phyloP scores from a whole-genome alignment of 2,329 filamentous ascomycete genomes.

The Nothopassalora personata region DNA sequence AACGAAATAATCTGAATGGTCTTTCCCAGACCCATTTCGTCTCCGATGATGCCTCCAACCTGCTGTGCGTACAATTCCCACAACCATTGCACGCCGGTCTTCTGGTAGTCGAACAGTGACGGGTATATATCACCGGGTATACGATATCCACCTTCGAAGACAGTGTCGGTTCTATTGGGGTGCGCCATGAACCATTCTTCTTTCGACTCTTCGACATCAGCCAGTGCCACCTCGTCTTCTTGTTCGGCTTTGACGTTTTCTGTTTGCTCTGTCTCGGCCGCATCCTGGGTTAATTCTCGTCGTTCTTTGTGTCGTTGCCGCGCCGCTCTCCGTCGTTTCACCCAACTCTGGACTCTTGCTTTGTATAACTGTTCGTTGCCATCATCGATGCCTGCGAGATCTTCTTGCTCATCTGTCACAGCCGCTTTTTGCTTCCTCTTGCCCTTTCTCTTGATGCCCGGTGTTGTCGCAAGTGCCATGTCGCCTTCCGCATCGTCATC shows the following conservation, averaged over 20 bases:
- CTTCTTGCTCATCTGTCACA: constrained; percentile 39
- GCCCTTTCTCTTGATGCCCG: constrained; percentile 37
- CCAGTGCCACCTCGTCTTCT: constrained; percentile 32
- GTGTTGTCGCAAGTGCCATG: constrained; percentile 32
- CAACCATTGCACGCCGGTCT: constrained; percentile 93
- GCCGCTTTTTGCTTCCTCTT: constrained; percentile 24
- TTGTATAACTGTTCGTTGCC: constrained; percentile 81
- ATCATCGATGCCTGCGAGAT: constrained; percentile 69
- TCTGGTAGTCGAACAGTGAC: constrained; percentile 92
- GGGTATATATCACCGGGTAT: constrained; percentile 91
- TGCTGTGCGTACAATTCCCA: constrained; percentile 85
- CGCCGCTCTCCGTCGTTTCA: constrained; percentile 56
- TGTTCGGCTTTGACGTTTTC: constrained; percentile 16
- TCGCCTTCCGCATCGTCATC: constrained; percentile 38
- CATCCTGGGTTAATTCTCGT: constrained; percentile 5
- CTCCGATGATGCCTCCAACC: constrained; percentile 89
- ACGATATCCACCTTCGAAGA: constrained; percentile 68
- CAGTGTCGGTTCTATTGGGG: constrained; percentile 71
- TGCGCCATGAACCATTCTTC: constrained; percentile 82
- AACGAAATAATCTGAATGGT: constrained; percentile 79
- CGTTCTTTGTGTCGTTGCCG: constrained; percentile 38
- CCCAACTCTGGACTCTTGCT: constrained; percentile 69
- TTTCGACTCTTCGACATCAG: constrained; percentile 31
- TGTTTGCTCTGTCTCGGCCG: constrained; percentile 4
- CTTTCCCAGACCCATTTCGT: constrained; percentile 99